Evolutionary conservation across 2,329 filamentous ascomycete genomes (phyloP).

Genomic region (Bipolaris zeicola): DNA sequence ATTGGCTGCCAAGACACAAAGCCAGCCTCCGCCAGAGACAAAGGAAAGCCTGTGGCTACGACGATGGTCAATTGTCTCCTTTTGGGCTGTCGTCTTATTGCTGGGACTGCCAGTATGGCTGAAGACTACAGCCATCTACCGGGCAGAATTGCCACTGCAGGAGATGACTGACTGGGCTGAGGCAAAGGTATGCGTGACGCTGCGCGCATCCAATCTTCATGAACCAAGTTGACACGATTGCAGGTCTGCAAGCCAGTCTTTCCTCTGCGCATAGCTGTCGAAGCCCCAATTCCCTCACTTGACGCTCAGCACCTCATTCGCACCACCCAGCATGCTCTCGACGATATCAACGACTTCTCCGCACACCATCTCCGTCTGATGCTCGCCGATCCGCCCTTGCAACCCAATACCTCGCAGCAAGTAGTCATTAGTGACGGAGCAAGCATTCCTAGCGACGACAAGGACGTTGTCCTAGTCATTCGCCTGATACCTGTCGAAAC

Average conservation of each 20-base stretch:
- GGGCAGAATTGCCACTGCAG: slow-evolving; percentile 79
- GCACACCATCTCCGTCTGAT: slow-evolving; percentile 80
- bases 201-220: not conserved
- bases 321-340: slow-evolving; percentile 82
- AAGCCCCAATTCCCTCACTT: slow-evolving; percentile 68
- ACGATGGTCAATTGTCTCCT: slow-evolving; percentile 78
- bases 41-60: slow-evolving; percentile 71
- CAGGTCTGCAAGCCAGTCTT: slow-evolving; percentile 89
- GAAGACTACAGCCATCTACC: slow-evolving; percentile 90
- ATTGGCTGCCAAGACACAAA: slow-evolving; percentile 12
- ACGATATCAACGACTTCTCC: slow-evolving; percentile 84
- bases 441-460: slow-evolving; percentile 41
- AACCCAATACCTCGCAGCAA: slow-evolving; percentile 42
- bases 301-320: slow-evolving; percentile 77
- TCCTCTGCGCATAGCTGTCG: slow-evolving; percentile 79
- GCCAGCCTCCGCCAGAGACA: slow-evolving; percentile 75
- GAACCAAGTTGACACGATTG: slow-evolving; percentile 11
- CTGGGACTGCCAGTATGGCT: slow-evolving; percentile 95
- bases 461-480: slow-evolving; percentile 69
- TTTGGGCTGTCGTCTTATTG: slow-evolving; percentile 84
- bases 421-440: slow-evolving; percentile 38
- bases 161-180: slow-evolving; percentile 92
- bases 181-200: slow-evolving; percentile 68
- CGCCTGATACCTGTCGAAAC: slow-evolving; percentile 69
- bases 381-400: slow-evolving; percentile 51